Evolutionary conservation across 352 stramenopile species (phyloP).

Genomic region (Phytophthora citricola): DNA sequence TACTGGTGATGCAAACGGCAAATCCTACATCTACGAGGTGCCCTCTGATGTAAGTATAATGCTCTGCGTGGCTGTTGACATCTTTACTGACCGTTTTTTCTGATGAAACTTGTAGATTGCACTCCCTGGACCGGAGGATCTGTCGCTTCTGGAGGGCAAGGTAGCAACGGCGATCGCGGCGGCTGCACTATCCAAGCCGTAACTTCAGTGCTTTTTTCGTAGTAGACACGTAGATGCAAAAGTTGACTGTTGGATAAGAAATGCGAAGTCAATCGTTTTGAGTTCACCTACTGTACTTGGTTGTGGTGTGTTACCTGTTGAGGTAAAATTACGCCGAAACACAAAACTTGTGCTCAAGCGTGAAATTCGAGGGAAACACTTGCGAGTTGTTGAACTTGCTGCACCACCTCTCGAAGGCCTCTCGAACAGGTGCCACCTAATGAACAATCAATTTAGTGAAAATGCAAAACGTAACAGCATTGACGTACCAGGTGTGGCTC

Average conservation of each 20-base stretch:
- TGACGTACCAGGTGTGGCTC: constrained; percentile 58
- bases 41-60: constrained; percentile 72
- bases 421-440: constrained; percentile 53
- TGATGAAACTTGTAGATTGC: constrained; percentile 54
- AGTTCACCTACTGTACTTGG: constrained; percentile 5
- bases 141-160: constrained; percentile 69
- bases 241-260: constrained; percentile 20
- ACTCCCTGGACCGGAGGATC: constrained; percentile 66
- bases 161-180: constrained; percentile 60
- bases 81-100: constrained; percentile 10
- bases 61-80: constrained; percentile 1
- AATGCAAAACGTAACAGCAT: background rate
- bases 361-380: constrained; percentile 46
- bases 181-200: constrained; percentile 51
- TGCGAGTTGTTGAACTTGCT: constrained; percentile 57
- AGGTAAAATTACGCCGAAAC: constrained; percentile 2
- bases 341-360: constrained; percentile 12
- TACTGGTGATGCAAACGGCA: constrained; percentile 77
- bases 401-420: constrained; percentile 64
- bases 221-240: constrained; percentile 26
- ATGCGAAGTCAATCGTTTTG: constrained; percentile 31
- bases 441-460: too few relatives aligned
- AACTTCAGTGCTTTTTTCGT: constrained; percentile 23
- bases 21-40: constrained; percentile 81
- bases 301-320: background rate